Evolutionary conservation across 2,329 filamentous ascomycete genomes (phyloP).

Genomic region (Aulographum hederae): DNA sequence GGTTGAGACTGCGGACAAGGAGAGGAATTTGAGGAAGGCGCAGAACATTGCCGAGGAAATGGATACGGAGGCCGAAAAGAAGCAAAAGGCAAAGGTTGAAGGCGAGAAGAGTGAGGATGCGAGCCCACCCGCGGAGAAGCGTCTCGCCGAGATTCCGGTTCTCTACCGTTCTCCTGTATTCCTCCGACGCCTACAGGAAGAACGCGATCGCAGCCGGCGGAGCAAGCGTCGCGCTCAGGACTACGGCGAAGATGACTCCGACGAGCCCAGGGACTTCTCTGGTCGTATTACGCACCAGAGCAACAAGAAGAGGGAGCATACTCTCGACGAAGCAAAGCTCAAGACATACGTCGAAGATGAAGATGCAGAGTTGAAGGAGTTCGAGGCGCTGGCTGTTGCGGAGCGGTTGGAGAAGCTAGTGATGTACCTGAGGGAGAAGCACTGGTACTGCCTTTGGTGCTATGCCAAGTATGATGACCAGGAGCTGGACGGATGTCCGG

Average conservation of each 20-base stretch:
- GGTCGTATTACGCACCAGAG: slow-evolving; percentile 55
- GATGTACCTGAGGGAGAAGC: slow-evolving; percentile 47
- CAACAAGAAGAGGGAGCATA: slow-evolving; percentile 49
- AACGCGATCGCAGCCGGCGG: slow-evolving; percentile 49
- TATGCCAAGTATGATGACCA: slow-evolving; percentile 62
- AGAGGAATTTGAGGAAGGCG: slow-evolving; percentile 55
- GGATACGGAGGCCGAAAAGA: slow-evolving; percentile 33
- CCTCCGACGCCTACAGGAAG: slow-evolving; percentile 67
- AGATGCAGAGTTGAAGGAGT: slow-evolving; percentile 63
- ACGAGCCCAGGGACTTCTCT: slow-evolving; percentile 8
- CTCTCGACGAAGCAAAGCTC: slow-evolving; percentile 41
- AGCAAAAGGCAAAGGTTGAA: slow-evolving; percentile 10
- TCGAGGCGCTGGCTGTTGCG: slow-evolving; percentile 47
- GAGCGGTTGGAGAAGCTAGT: slow-evolving; percentile 53
- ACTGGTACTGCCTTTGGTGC: slow-evolving; percentile 92
- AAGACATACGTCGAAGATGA: slow-evolving; percentile 57
- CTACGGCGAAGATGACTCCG: slow-evolving; percentile 33
- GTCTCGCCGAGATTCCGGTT: slow-evolving; percentile 10
- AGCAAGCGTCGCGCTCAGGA: slow-evolving; percentile 47
- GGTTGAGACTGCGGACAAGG: slow-evolving; percentile 24
- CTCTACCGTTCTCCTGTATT: slow-evolving; percentile 34
- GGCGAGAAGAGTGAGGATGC: slow-evolving; percentile 6
- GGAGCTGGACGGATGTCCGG: slow-evolving; percentile 75
- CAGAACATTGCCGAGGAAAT: slow-evolving; percentile 71
- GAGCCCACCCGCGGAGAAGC: slow-evolving; percentile 7